Conservation (phyloP, 2,329 filamentous ascomycete species). For the Thermomyces lanuginosus region DNA sequence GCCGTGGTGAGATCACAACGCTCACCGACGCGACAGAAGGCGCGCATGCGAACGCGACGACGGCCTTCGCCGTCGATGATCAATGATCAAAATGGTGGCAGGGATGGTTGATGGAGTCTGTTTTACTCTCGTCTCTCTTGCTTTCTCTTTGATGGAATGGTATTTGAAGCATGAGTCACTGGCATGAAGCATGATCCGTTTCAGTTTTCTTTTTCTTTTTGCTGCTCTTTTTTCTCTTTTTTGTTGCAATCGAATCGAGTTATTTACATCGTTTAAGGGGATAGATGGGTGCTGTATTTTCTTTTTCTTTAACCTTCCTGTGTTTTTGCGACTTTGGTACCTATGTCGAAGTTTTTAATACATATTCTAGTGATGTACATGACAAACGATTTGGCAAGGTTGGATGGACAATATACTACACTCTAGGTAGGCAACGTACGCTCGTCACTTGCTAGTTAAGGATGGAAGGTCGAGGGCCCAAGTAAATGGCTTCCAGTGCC, state of each 20-base stretch:
- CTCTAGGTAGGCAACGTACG: too few species aligned
- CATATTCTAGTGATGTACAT: too few species aligned
- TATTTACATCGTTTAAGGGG: too few species aligned
- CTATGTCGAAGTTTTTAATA: too few species aligned
- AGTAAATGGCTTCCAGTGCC: too few species aligned
- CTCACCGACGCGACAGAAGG: conserved; percentile 26
- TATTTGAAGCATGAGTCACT: neutral
- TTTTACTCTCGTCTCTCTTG: conserved; percentile 4
- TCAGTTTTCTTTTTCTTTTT: conserved; percentile 2
- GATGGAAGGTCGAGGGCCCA: too few species aligned
- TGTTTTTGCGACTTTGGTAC: too few species aligned
- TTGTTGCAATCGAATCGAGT: neutral
- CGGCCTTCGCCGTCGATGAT: conserved; percentile 14
- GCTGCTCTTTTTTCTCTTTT: neutral
- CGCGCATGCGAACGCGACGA: conserved; percentile 26
- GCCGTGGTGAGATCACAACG: conserved; percentile 16
- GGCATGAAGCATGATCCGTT: conserved; percentile 4
- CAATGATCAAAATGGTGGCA: conserved; percentile 16
- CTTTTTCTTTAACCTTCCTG: too few species aligned
- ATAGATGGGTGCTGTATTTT: too few species aligned
- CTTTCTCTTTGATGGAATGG: conserved; percentile 8
- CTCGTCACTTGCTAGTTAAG: too few species aligned
- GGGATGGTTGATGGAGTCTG: conserved; percentile 4
- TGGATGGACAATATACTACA: too few species aligned
- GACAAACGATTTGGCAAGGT: too few species aligned